Percentiles rank a stretch among this genome's conserved stretches.
phyloP scores from a whole-genome alignment of 1,284 basidiomycete genomes.

The Puccinia horiana region DNA sequence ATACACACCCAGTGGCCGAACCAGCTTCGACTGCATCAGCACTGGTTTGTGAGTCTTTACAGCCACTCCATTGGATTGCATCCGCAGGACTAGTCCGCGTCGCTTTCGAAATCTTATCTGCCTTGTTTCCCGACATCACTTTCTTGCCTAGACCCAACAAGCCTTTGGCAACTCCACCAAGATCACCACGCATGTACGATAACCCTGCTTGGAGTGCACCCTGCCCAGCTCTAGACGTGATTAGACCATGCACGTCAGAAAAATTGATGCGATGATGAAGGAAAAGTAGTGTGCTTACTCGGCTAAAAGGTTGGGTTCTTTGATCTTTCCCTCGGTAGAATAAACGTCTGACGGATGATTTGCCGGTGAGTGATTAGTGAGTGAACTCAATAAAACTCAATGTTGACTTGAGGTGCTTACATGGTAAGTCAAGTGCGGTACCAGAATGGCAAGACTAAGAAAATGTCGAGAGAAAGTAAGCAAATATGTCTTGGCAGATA shows the following conservation, averaged over 20 bases:
- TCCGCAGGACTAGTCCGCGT: conserved; percentile 79
- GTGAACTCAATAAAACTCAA: conserved; percentile 48
- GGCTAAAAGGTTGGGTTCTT: conserved; percentile 79
- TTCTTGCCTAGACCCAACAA: conserved; percentile 61
- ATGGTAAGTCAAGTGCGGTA: conserved; percentile 62
- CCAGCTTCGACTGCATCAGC: conserved; percentile 83
- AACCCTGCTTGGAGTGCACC: conserved; percentile 63
- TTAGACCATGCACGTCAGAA: conserved; percentile 27
- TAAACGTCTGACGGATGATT: conserved; percentile 61
- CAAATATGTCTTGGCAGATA: not conserved
- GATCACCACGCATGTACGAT: conserved; percentile 74
- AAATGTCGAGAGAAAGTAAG: not conserved
- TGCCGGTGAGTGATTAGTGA: not conserved
- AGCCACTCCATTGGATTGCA: conserved; percentile 75
- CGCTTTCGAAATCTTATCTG: conserved; percentile 67
- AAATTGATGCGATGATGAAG: conserved; percentile 54
- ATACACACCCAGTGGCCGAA: conserved; percentile 68
- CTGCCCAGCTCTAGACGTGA: conserved; percentile 53
- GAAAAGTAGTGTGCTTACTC: conserved; percentile 74
- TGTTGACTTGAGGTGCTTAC: conserved; percentile 60
- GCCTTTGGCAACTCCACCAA: conserved; percentile 68
- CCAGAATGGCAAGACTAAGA: conserved; percentile 60
- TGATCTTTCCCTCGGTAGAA: conserved; percentile 87
- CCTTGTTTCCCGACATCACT: conserved; percentile 63
- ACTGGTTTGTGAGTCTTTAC: conserved; percentile 88